Base-by-base conservation (phyloP, 768 basidiomycete genomes). In the Termitomyces bulborhizus region DNA sequence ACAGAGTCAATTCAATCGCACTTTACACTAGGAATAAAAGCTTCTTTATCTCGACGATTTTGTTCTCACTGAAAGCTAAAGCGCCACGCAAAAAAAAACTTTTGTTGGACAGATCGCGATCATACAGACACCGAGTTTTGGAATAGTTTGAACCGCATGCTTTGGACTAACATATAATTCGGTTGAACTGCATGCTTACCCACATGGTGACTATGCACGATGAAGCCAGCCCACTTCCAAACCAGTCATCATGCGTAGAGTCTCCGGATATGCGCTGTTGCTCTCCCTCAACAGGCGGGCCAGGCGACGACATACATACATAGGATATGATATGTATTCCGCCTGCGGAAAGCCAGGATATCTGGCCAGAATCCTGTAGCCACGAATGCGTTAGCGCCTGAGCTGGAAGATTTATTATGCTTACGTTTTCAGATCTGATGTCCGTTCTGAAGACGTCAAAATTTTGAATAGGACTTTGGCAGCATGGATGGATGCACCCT, bases 381-480 rank as follows among this genome's bases (percentile, higher is more conserved):
- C 43, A 6, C 55, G 3, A 21, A 43, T 36, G 18, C 24, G 54
- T 58, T 39, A 58, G 54, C 12, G 11, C 37, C 26, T n/a, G 37
- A 18, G 11, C 27, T 18, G 1, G 6, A 29, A 50, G n/a, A 26
- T 12, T 3, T 26, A 29, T 1, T n/a, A 12, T 26, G 69, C 74
- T 37, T 55, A 85, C 86, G 68, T 73, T 58, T 76, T 79, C 44
- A 87, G 66, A 62, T 85, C 82, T n/a, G 71, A 67, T 31, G 69
- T 66, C 11, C 73, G 70, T 42, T 82, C 78, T 2, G 76, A 72
- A 9, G 86, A 88, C 15, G 81, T 81, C 16, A 95, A 68, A 31
- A 90, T 77, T 66, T 90, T 90, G 76, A 82, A 98, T 60, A 97
- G 72, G 43, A 97, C 87, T 68, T 96, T 95, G 43, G 92, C 88